These are phyloP conservation scores for Malassezia sp. DNA, from an alignment of 1,284 basidiomycete species.

Conservation along the genomic window DNA sequence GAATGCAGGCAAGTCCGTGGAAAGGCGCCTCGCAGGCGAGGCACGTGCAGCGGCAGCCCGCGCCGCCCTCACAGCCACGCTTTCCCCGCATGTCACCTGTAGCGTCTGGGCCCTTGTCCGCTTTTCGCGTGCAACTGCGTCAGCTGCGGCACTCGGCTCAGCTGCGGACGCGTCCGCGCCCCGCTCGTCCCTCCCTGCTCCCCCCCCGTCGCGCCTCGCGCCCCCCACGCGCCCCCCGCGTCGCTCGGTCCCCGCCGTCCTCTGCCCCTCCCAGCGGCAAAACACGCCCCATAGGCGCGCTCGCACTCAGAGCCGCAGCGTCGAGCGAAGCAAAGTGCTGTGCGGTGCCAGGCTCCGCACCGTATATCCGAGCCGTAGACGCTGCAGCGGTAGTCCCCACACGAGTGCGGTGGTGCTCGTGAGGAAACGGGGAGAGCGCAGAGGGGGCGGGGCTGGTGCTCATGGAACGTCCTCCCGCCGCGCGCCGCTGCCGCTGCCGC, in stretches of 20 bases:
- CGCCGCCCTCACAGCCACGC: too few relatives aligned
- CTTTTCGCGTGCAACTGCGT: too few relatives aligned
- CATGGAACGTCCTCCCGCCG: conserved; percentile 9
- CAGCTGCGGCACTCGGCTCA: not conserved
- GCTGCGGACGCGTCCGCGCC: too few relatives aligned
- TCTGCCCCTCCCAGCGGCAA: not conserved
- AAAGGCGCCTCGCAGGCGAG: too few relatives aligned
- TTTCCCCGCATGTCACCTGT: too few relatives aligned
- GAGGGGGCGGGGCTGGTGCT: conserved; percentile 35
- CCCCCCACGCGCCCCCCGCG: too few relatives aligned
- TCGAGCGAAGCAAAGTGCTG: conserved; percentile 23
- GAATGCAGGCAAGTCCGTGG: too few relatives aligned
- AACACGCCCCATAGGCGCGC: conserved; percentile 18
- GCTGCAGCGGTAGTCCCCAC: not conserved
- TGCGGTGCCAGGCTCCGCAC: conserved; percentile 1
- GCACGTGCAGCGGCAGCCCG: too few relatives aligned
- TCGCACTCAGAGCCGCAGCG: conserved; percentile 27
- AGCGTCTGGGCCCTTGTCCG: too few relatives aligned
- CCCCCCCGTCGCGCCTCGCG: too few relatives aligned
- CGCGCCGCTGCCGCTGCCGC: conserved; percentile 7
- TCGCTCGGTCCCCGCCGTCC: too few relatives aligned
- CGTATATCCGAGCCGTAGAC: too few relatives aligned
- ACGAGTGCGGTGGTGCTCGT: conserved; percentile 15
- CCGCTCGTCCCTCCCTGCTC: not conserved
- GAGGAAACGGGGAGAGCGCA: conserved; percentile 40